Base-by-base conservation (phyloP, 345 rosid genomes). In the Brassica juncea region DNA sequence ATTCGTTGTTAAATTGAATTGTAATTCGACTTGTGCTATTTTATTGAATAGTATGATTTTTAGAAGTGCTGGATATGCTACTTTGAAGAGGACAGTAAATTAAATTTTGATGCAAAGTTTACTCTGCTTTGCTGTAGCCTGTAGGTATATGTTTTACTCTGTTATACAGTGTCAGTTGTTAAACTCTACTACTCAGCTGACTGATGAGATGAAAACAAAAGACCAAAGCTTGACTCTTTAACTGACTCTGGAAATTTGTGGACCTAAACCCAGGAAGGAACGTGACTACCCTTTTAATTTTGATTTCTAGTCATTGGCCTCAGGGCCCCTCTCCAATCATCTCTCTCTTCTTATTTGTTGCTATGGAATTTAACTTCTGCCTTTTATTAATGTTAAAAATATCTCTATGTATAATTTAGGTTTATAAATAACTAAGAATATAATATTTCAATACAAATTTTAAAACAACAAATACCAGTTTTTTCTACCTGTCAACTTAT, bases 1-100 rank as follows among this genome's bases (percentile, higher is more conserved):
- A 44, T 79, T 66, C 68, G 42, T 73, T 49, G 52, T 32, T 44
- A 73, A 59, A 67, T 21, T 73, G 25, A 67, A 73, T 1, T 72
- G 72, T 71, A 55, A 19, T 44, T 70, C 14, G 23, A 27, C 58
- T 63, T 63, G 32, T 70, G 44, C 9, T 25, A 49, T 1, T 7
- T 62, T 49, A 8, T 34, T 70, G 58, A 35, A 77, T 70, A 35
- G 42, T 35, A 69, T 70, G 69, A 21, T 23, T 16, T 69, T 68
- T 27, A 76, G 35, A 60, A 31, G 52, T 7, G 67, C 8, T 47
- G 54, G 6, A 47, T 47, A 15, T 47, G 16, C 7, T 47, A 47
- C 19, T 49, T 2, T 49, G 7, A 14, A 49, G 19, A 49, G 57
- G 57, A 49, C 57, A 4, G 8, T 49, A n/a, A 4, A 12, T 47